Base-by-base conservation (phyloP, 352 stramenopile genomes). In the Pythium vanterpoolii region DNA sequence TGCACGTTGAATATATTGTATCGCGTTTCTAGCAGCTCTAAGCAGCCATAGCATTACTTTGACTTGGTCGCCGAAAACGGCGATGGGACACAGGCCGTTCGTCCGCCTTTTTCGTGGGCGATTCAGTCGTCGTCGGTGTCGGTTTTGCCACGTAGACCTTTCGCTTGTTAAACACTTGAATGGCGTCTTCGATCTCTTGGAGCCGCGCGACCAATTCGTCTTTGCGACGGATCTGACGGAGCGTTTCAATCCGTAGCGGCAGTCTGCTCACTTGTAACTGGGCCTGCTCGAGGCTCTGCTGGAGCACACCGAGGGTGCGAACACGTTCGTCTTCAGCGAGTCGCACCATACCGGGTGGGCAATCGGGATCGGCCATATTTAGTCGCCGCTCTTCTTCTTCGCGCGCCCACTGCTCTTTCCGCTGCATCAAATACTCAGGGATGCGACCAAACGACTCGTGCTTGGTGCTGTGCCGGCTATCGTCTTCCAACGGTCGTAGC, bases 141-240 rank as follows among this genome's bases (percentile, higher is more conserved):
- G 75, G 69, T 4, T 72, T 77, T 19, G 83, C 66, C n/a, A 96
- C 73, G 34, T 90, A 96, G 24, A 97, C 88, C 71, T 94, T 97
- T 0, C 71, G 38, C 11, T 85, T 79, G 53, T 81, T 81, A 38
- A 97, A 97, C 16, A 97, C 85, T 28, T 80, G 83, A 67, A 97
- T 95, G 21, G 90, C 89, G 48, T 93, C 83, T 30, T 97, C 89
- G 43, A 97, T 96, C 58, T 97, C 89, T 55, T 83, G 81, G 16
- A 96, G 63, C 49, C 93, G 91, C 18, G 68, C 61, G 40, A 96
- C 85, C 3, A 97, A 62, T 34, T 84, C 83, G 33, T 90, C 81
- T 62, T 96, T 94, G 40, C 80, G 73, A 26, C 83, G 79, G 18
- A 86, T 87, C 66, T 96, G 83, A 21, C 72, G 85, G 11, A 83